Base-by-base conservation (phyloP, 1,284 basidiomycete species). In the Ceratobasidium sp. region DNA sequence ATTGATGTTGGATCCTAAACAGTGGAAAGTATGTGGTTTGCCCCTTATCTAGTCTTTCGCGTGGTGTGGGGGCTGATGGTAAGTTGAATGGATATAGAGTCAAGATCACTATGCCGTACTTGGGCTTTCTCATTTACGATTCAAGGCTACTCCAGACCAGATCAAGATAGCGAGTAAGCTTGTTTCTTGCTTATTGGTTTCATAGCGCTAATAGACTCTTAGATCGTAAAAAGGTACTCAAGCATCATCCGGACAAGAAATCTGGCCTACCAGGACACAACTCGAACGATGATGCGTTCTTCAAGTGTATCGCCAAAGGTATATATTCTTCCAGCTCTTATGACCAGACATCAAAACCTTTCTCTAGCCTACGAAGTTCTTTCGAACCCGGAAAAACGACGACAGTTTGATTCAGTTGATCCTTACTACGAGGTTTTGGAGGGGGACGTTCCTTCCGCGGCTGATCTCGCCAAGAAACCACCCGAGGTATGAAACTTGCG, bases 191-290 rank as follows among this genome's bases (percentile, higher is more conserved):
- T 73, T 37, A 51, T 29, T 81, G 57, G 71, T 40, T 61, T 62
- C 56, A 73, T 66, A 73, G 11, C 66, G 29, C 76, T 80, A 15
- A 80, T 77, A 17, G 49, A 34, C 37, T 43, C 43, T 17, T 81
- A 96, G 94, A 98, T 87, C 95, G 97, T 82, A 97, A 97, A 88
- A 99, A 99, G 87, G 97, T 99, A 46, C 91, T 99, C 76, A 97
- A 97, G 84, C 97, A 99, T 85, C 97, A 99, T 85, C 97, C 97
- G 0, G 97, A 99, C 87, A 99, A 99, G 87, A 99, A 99, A 85
- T 97, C 95, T 15, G 90, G 90, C 61, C 40, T 74, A n/a, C 71
- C 71, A 37, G 87, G 89, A 1, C 91, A 91, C 79, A 89, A 90
- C 76, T 89, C 90, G 75, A 98, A 98, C 86, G 97, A 99, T 85